Percentiles rank a stretch among this genome's conserved stretches.
Evolutionary conservation across 148 eudicot genomes (phyloP).

Genomic region (Dysphania ambrosioides): DNA sequence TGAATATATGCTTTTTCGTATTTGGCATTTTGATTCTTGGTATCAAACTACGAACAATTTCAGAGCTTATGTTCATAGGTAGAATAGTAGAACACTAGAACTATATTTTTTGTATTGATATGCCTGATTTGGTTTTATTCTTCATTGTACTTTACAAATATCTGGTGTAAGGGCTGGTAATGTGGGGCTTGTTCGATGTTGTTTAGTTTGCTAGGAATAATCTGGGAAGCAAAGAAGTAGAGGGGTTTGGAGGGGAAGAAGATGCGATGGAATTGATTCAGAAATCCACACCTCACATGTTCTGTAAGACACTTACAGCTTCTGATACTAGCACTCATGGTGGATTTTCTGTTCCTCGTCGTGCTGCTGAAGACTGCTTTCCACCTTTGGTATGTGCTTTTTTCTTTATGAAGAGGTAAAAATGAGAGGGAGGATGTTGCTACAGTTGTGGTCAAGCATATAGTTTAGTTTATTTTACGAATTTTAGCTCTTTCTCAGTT

Average conservation of each 20-base stretch:
- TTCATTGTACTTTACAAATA: not conserved
- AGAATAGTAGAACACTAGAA: too few species aligned
- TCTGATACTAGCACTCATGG: constrained; percentile 96
- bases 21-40: not conserved
- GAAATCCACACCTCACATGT: constrained; percentile 85
- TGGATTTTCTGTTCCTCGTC: constrained; percentile 94
- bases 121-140: too few species aligned
- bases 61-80: not conserved
- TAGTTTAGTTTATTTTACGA: not conserved
- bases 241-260: constrained; percentile 45
- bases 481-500: too few species aligned
- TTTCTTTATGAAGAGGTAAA: not conserved
- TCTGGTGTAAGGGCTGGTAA: constrained; percentile 16
- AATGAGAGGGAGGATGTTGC: not conserved
- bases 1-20: too few species aligned
- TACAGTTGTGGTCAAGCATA: not conserved
- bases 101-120: too few species aligned
- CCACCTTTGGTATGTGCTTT: constrained; percentile 59
- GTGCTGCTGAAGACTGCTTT: constrained; percentile 96
- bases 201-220: constrained; percentile 40
- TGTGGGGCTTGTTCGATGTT: constrained; percentile 15
- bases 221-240: constrained; percentile 48
- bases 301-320: constrained; percentile 87
- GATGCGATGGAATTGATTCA: constrained; percentile 39
- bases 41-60: too few species aligned